These are phyloP conservation scores for Tetragonia tetragonoides DNA, from an alignment of 148 eudicot genomes.

Conservation along the genomic window DNA sequence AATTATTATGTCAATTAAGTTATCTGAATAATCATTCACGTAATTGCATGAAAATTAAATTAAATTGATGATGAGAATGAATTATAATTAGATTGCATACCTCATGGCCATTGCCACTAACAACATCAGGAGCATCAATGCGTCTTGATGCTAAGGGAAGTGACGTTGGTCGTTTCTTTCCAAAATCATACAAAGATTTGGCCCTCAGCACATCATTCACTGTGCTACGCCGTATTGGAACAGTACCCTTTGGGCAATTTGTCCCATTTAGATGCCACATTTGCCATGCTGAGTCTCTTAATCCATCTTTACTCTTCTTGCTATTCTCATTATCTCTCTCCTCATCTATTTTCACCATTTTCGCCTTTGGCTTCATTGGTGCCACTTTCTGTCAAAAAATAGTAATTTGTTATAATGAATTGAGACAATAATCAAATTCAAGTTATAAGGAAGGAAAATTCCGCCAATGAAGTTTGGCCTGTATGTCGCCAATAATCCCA, in stretches of 20 bases:
- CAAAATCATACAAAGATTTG: conserved; percentile 82
- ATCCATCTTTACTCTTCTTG: conserved; percentile 22
- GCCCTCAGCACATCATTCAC: conserved; percentile 79
- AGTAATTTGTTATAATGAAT: no score
- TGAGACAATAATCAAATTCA: no score
- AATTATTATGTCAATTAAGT: conserved; percentile 9
- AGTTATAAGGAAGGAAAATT: no score
- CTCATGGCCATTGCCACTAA: conserved; percentile 93
- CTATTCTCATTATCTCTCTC: conserved; percentile 17
- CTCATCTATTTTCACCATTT: conserved; percentile 20
- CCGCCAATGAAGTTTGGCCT: no score
- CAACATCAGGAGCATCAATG: conserved; percentile 76
- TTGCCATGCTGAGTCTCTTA: conserved; percentile 51
- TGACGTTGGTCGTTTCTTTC: conserved; percentile 52
- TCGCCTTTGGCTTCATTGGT: conserved; percentile 59
- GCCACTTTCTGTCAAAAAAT: conserved; percentile 47
- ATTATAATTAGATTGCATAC: conserved; percentile 26
- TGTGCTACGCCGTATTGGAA: conserved; percentile 77
- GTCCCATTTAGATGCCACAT: conserved; percentile 79
- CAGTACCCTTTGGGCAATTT: conserved; percentile 76
- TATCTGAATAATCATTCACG: not conserved
- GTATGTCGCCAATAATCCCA: no score
- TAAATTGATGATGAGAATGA: not conserved
- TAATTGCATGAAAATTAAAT: not conserved
- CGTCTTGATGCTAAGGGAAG: conserved; percentile 35